phyloP scores from a whole-genome alignment of 2,329 filamentous ascomycete genomes.

The Aspergillus uvarum region DNA sequence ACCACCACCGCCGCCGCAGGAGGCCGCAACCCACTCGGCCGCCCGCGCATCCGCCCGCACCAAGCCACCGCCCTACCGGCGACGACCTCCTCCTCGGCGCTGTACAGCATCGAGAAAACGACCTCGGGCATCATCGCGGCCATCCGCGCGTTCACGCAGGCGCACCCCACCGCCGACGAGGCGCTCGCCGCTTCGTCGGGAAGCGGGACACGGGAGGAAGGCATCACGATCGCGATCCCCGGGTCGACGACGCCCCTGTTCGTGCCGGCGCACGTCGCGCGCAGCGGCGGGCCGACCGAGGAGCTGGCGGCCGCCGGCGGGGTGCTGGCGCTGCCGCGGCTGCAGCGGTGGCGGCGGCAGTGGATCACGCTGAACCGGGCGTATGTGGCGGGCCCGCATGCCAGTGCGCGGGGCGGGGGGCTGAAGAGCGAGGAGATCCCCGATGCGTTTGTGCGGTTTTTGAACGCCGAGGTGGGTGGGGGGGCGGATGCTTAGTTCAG shows the following conservation, averaged over 20 bases:
- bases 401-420: conserved; percentile 31
- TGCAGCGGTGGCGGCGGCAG: conserved; percentile 47
- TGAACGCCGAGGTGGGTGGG: conserved; percentile 46
- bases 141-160: conserved; percentile 42
- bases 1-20: conserved; percentile 24
- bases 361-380: conserved; percentile 49
- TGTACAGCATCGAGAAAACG: conserved; percentile 46
- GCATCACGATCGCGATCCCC: conserved; percentile 38
- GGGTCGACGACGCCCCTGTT: conserved; percentile 33
- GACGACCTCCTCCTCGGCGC: conserved; percentile 40
- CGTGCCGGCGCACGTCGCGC: conserved; percentile 39
- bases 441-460: conserved; percentile 48
- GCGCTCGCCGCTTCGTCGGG: conserved; percentile 31
- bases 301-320: conserved; percentile 44
- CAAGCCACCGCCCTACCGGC: conserved; percentile 45
- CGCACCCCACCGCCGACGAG: conserved; percentile 38
- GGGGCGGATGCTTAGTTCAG: conserved; percentile 14
- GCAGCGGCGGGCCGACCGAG: conserved; percentile 39
- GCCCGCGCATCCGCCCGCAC: conserved; percentile 40
- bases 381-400: conserved; percentile 40
- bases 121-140: conserved; percentile 44
- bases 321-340: conserved; percentile 40
- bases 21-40: conserved; percentile 18
- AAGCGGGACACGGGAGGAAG: conserved; percentile 14
- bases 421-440: conserved; percentile 38